Conservation (phyloP, 495 filamentous ascomycete genomes). For the Penicillium canariense region DNA sequence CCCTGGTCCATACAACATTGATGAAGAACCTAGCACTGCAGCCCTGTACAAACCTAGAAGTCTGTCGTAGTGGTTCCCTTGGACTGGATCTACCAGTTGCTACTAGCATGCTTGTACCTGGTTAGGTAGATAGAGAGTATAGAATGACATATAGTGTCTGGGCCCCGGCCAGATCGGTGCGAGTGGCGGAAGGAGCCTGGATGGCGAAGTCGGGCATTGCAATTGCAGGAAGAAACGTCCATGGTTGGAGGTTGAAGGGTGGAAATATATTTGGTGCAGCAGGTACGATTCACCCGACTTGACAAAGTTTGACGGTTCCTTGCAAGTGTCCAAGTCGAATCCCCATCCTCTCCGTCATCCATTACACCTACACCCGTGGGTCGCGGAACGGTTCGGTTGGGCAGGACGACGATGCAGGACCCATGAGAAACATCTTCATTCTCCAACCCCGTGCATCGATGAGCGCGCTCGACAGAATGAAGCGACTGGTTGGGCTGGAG, state of each 20-base stretch:
- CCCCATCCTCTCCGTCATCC: slow-evolving; percentile 22
- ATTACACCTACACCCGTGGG: slow-evolving; percentile 24
- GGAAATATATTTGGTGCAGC: neutral
- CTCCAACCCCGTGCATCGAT: slow-evolving; percentile 4
- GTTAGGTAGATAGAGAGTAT: too few relatives aligned
- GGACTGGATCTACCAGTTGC: neutral
- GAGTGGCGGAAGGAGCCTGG: neutral
- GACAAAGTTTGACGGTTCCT: slow-evolving; percentile 10
- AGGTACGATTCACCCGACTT: slow-evolving; percentile 1
- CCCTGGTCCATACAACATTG: slow-evolving; percentile 11
- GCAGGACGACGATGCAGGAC: neutral
- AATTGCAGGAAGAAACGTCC: neutral
- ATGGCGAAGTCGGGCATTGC: neutral
- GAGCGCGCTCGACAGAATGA: slow-evolving; percentile 23
- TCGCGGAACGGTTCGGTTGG: neutral
- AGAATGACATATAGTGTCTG: too few relatives aligned
- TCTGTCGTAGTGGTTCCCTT: neutral
- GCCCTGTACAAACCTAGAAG: neutral
- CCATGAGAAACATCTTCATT: neutral
- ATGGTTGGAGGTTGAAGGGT: neutral
- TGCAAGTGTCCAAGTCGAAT: slow-evolving; percentile 1
- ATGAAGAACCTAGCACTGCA: slow-evolving; percentile 6
- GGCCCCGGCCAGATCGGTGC: neutral
- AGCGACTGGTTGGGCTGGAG: slow-evolving; percentile 20
- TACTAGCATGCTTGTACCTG: neutral